phyloP scores from a whole-genome alignment of 2,329 filamentous ascomycete genomes.

The Cordyceps militaris region DNA sequence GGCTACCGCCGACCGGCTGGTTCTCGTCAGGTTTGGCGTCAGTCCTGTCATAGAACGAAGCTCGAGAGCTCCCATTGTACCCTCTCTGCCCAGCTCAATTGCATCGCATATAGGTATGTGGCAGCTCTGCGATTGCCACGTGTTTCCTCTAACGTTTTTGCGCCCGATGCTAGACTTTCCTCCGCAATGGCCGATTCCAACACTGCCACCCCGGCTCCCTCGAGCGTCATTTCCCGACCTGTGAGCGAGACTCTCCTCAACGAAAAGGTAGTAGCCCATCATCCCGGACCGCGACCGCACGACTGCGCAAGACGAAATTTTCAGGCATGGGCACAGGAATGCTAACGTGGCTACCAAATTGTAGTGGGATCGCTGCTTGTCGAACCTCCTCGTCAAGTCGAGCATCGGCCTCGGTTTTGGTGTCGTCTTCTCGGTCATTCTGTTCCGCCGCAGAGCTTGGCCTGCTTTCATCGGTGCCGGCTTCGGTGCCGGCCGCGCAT shows the following conservation, averaged over 20 bases:
- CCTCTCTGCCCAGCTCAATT: slow-evolving; percentile 2
- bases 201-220: slow-evolving; percentile 39
- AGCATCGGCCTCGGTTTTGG: slow-evolving; percentile 93
- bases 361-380: slow-evolving; percentile 98
- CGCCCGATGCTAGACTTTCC: neutral
- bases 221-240: slow-evolving; percentile 66
- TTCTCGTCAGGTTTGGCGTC: slow-evolving; percentile 29
- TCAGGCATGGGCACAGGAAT: neutral
- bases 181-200: slow-evolving; percentile 49
- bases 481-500: slow-evolving; percentile 92
- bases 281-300: neutral
- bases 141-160: slow-evolving; percentile 3
- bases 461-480: slow-evolving; percentile 86
- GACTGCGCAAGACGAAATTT: neutral
- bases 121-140: neutral
- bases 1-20: slow-evolving; percentile 27
- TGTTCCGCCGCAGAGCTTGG: slow-evolving; percentile 98
- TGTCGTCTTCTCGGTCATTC: slow-evolving; percentile 94
- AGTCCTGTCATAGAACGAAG: slow-evolving; percentile 9
- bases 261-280: slow-evolving; percentile 76
- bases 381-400: slow-evolving; percentile 94
- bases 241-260: slow-evolving; percentile 97
- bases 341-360: slow-evolving; percentile 15
- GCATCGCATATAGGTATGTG: slow-evolving; percentile 3
- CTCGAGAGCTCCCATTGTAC: slow-evolving; percentile 1